phyloP scores from a whole-genome alignment of 2,329 filamentous ascomycete species.

The Didymella keratinophila region DNA sequence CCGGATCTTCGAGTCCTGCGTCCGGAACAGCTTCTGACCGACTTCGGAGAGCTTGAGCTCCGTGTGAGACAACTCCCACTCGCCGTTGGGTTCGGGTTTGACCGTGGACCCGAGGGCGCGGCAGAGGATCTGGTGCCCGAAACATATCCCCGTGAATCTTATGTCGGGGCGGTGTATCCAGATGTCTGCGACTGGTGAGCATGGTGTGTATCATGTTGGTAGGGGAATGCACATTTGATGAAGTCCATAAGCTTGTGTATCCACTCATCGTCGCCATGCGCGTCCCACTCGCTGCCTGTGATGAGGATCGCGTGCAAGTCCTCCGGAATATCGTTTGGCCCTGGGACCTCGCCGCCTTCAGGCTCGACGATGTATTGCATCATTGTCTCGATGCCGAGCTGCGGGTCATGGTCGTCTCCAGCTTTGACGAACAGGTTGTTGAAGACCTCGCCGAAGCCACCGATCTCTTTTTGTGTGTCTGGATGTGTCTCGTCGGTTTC shows the following conservation, averaged over 20 bases:
- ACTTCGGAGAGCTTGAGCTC: conserved; percentile 51
- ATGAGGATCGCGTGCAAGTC: conserved; percentile 56
- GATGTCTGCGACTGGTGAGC: conserved; percentile 50
- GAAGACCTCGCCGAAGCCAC: conserved; percentile 64
- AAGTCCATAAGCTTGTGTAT: conserved; percentile 55
- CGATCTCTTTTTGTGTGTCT: conserved; percentile 58
- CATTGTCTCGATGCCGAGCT: conserved; percentile 62
- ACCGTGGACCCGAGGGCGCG: conserved; percentile 54
- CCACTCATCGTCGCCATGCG: conserved; percentile 56
- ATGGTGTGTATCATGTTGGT: too few relatives aligned
- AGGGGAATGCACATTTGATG: conserved; percentile 55
- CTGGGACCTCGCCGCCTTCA: conserved; percentile 53
- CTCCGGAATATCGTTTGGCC: conserved; percentile 57
- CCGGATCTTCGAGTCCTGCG: conserved; percentile 44
- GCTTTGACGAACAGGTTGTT: conserved; percentile 61
- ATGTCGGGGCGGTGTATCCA: conserved; percentile 62
- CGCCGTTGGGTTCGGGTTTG: conserved; percentile 46
- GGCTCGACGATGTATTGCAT: conserved; percentile 62
- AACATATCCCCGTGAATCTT: conserved; percentile 59
- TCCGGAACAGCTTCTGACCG: conserved; percentile 54
- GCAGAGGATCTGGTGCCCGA: conserved; percentile 58
- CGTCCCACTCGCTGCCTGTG: conserved; percentile 59
- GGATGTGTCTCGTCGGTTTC: conserved; percentile 66
- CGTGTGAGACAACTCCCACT: conserved; percentile 59
- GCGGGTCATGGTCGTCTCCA: conserved; percentile 62